A percentile compares a stretch with the other conserved stretches of the same genome.
These are phyloP conservation scores for Papiliotrema laurentii DNA, from an alignment of 1,284 basidiomycete genomes.

Conservation along the genomic window DNA sequence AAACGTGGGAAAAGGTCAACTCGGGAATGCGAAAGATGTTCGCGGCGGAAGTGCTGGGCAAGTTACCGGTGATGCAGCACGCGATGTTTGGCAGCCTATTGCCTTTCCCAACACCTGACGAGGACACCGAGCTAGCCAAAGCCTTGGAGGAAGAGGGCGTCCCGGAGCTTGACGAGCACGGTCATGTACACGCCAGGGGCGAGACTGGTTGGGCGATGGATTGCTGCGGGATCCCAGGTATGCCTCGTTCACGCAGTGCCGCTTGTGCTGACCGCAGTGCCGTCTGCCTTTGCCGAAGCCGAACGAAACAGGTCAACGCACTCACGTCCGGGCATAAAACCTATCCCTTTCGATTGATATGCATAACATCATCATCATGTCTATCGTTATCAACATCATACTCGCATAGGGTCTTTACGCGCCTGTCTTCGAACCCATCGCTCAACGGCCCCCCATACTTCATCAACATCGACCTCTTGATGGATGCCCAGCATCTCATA, in stretches of 20 bases:
- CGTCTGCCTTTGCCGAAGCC: constrained; percentile 74
- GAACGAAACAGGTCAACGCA: constrained; percentile 48
- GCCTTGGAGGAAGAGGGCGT: constrained; percentile 49
- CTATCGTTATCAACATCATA: too few relatives aligned
- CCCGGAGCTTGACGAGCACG: constrained; percentile 54
- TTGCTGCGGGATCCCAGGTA: constrained; percentile 77
- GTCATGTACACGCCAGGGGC: constrained; percentile 58
- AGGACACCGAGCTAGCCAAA: constrained; percentile 43
- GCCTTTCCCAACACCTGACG: constrained; percentile 53
- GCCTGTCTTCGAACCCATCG: constrained; percentile 15
- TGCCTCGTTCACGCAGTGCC: constrained; percentile 6
- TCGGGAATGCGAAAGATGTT: constrained; percentile 99
- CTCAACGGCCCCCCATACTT: constrained; percentile 23
- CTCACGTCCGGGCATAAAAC: constrained; percentile 61
- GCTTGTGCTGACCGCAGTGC: constrained; percentile 50
- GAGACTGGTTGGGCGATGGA: constrained; percentile 74
- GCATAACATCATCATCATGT: not conserved
- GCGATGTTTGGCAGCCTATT: constrained; percentile 88
- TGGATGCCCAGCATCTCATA: constrained; percentile 22
- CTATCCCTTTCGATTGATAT: constrained; percentile 65
- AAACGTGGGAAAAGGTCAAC: constrained; percentile 97
- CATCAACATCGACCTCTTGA: constrained; percentile 25
- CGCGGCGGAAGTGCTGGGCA: constrained; percentile 86
- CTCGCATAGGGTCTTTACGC: too few relatives aligned
- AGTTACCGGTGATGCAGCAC: constrained; percentile 94